Evolutionary conservation across 257 asterid species (phyloP), one percentile per base, ranked within the genome.

Genomic region (Solanum clarkiae): DNA sequence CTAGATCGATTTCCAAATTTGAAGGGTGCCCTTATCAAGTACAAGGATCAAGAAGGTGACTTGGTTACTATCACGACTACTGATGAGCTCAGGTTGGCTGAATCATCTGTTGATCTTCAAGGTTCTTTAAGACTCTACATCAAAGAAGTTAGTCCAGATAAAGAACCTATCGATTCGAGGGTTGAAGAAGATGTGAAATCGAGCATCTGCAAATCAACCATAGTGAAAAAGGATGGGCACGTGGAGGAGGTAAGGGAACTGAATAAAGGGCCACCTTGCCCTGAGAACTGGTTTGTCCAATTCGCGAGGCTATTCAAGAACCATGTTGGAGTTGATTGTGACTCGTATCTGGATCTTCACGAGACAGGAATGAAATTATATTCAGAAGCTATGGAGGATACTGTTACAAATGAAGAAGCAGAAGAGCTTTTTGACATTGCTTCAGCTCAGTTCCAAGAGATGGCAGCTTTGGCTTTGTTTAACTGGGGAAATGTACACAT

Each of bases 401-500:
- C 92, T n/a, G 93, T 95, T 75, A 92, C 98, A 60, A 92, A 93
- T 86, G 98, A 93, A 85, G 93, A 94, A 79, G 96, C 99, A 17
- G 94, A 93, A 82, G 90, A 88, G 85, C 91, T 95, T 75, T 95
- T 95, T 71, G 95, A 93, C 82, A 91, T 93, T 81, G 95, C 99
- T 42, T 93, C 97, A 80, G 92, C 82, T 36, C 94, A 93, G 89
- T 95, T 95, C 88, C 98, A 94, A 86, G 99, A 95, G 86, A 91
- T 95, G 95, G 91, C 93, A 24, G 98, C 98, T 86, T 91, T 95
- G 89, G 95, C 99, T 62, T 85, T 93, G 96, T 94, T 95, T 85
- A 95, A 95, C 84, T 93, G 97, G 98, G 99, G 98, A 82, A 94
- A 95, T 72, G 96, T 95, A 63, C 93, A 95, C 88, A 88, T 94